Conservation (phyloP, 345 rosid genomes). For the Lepidium africanum region DNA sequence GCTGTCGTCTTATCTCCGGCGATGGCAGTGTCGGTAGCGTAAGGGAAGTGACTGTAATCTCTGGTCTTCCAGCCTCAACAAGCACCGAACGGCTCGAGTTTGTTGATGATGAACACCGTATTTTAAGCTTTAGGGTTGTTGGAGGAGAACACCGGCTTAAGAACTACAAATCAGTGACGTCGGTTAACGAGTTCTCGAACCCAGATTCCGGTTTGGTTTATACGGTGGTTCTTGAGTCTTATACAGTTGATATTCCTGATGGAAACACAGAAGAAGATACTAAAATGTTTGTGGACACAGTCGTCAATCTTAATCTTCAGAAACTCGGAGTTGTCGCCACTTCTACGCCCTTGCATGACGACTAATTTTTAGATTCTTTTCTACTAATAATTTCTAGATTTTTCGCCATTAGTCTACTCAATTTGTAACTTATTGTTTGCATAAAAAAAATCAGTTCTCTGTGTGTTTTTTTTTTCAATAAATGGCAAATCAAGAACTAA, state of each 20-base stretch:
- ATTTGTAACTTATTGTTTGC: background rate
- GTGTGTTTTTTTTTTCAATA: background rate
- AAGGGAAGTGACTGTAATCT: conserved; percentile 65
- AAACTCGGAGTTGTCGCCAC: conserved; percentile 63
- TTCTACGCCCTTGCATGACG: conserved; percentile 1
- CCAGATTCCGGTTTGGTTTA: conserved; percentile 33
- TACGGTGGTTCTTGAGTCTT: conserved; percentile 72
- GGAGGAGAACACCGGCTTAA: conserved; percentile 82
- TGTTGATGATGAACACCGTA: conserved; percentile 53
- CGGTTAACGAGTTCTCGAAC: conserved; percentile 54
- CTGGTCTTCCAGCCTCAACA: conserved; percentile 83
- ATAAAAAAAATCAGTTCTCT: background rate
- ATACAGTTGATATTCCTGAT: conserved; percentile 71
- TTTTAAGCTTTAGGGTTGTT: conserved; percentile 69
- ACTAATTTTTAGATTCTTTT: background rate
- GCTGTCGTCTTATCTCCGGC: conserved; percentile 43
- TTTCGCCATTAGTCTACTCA: background rate
- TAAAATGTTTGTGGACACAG: conserved; percentile 85
- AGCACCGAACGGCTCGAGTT: conserved; percentile 87
- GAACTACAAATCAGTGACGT: conserved; percentile 68
- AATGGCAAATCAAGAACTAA: background rate
- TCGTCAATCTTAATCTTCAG: conserved; percentile 84
- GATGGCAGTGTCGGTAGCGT: conserved; percentile 62
- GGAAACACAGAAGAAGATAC: conserved; percentile 75
- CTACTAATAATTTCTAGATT: background rate